A percentile compares a stretch with the other conserved stretches of the same genome.
Evolutionary conservation across 2,329 filamentous ascomycete species (phyloP).

Genomic region (Dothiorella sarmentorum): DNA sequence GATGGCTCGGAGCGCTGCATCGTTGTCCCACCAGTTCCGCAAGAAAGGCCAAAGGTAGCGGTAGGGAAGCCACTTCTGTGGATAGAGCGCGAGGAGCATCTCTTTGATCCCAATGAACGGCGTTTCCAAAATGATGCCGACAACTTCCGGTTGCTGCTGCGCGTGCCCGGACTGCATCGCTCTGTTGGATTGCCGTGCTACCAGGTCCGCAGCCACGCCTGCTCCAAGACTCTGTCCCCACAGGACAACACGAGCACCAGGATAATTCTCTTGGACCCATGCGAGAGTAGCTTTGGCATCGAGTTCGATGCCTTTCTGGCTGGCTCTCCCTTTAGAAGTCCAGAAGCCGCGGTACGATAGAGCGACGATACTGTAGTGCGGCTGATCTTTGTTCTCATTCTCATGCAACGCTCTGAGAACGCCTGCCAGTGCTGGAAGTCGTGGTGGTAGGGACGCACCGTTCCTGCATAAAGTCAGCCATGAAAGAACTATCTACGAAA

Average conservation of each 20-base stretch:
- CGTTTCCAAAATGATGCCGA: slow-evolving; percentile 66
- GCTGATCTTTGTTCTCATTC: not conserved
- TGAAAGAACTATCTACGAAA: no score
- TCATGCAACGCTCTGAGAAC: slow-evolving; percentile 35
- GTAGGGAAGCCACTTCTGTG: slow-evolving; percentile 77
- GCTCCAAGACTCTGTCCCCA: slow-evolving; percentile 79
- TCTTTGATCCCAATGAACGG: slow-evolving; percentile 68
- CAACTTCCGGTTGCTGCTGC: slow-evolving; percentile 25
- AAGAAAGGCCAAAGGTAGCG: slow-evolving; percentile 71
- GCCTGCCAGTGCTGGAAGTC: slow-evolving; percentile 46
- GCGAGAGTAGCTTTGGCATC: slow-evolving; percentile 63
- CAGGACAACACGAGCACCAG: slow-evolving; percentile 52
- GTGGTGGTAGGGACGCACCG: slow-evolving; percentile 44
- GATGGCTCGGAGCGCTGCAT: slow-evolving; percentile 39
- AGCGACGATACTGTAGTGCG: slow-evolving; percentile 41
- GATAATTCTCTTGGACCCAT: slow-evolving; percentile 55
- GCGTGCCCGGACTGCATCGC: not conserved
- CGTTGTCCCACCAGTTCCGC: slow-evolving; percentile 56
- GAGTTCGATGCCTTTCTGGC: slow-evolving; percentile 65
- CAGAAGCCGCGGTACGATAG: slow-evolving; percentile 70
- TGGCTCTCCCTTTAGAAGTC: slow-evolving; percentile 69
- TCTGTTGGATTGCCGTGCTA: slow-evolving; percentile 5
- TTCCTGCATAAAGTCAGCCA: slow-evolving; percentile 33
- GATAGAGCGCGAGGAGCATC: slow-evolving; percentile 71
- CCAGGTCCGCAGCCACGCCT: slow-evolving; percentile 60